Percentiles rank a stretch among this genome's conserved stretches.
Conservation (phyloP, 805 yeast species). For the Zygoascus bituminiphila region DNA sequence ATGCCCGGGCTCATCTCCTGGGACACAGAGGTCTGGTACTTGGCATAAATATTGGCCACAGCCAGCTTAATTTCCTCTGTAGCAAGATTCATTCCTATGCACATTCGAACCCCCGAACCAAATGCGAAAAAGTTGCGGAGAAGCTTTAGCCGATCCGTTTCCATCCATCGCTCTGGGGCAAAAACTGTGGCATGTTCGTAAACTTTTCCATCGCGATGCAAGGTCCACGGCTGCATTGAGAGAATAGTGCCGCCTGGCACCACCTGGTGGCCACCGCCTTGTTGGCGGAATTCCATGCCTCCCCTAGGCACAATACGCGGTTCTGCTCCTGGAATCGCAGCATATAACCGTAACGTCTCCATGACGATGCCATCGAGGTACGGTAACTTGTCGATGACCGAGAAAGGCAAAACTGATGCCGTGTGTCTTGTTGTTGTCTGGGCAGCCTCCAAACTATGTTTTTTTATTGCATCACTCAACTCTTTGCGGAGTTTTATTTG, state of each 20-base stretch:
- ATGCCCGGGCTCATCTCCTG: constrained; percentile 33
- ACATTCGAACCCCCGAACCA: constrained; percentile 69
- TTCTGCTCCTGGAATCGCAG: constrained; percentile 70
- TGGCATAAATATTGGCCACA: constrained; percentile 40
- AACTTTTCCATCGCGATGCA: constrained; percentile 44
- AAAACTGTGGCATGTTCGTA: constrained; percentile 47
- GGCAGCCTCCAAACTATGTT: constrained; percentile 21
- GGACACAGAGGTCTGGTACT: constrained; percentile 13
- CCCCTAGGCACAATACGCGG: constrained; percentile 43
- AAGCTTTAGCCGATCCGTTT: constrained; percentile 35
- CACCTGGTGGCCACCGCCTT: not conserved
- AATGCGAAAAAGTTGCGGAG: constrained; percentile 53
- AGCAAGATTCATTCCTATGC: constrained; percentile 64
- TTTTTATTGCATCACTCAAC: constrained; percentile 25
- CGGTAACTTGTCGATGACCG: constrained; percentile 43
- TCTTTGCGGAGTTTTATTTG: constrained; percentile 46
- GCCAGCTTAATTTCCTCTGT: constrained; percentile 55
- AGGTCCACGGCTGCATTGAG: constrained; percentile 57
- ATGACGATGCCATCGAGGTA: constrained; percentile 51
- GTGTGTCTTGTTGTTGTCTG: not conserved
- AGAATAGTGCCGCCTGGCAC: constrained; percentile 50
- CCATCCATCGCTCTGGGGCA: constrained; percentile 55
- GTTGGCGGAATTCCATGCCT: constrained; percentile 12
- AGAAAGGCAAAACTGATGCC: constrained; percentile 4
- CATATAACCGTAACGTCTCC: constrained; percentile 54